Evolutionary conservation across 2,329 filamentous ascomycete genomes (phyloP).

Genomic region (Stagonosporopsis cucurbitacearum): DNA sequence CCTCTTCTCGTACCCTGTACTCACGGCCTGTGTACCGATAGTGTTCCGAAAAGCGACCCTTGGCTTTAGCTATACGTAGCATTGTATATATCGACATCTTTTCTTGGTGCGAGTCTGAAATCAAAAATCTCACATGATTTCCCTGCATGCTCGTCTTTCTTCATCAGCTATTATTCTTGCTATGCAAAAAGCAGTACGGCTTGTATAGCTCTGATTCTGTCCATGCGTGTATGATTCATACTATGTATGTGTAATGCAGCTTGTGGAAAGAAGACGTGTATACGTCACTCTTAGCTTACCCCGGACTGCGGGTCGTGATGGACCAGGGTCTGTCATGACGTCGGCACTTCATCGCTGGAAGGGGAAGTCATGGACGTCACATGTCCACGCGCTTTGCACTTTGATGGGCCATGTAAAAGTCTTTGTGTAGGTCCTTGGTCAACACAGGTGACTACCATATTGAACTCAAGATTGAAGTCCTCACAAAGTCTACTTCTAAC

Average conservation of each 20-base stretch:
- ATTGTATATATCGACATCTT: background rate
- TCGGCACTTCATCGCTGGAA: slow-evolving; percentile 14
- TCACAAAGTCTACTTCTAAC: too few relatives aligned
- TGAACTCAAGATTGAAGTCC: background rate
- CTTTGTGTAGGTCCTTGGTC: background rate
- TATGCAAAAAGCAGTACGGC: background rate
- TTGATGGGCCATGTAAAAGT: background rate
- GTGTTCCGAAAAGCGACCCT: slow-evolving; percentile 11
- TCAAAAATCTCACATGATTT: background rate
- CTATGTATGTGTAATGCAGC: too few relatives aligned
- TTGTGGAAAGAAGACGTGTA: background rate
- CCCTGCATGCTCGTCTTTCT: background rate
- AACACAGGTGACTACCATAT: background rate
- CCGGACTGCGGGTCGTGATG: slow-evolving; percentile 7
- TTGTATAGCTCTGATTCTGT: too few relatives aligned
- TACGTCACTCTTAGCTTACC: slow-evolving; percentile 6
- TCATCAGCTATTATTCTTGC: too few relatives aligned
- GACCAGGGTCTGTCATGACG: slow-evolving; percentile 31
- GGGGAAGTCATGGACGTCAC: slow-evolving; percentile 14
- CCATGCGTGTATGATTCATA: too few relatives aligned
- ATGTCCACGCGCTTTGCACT: slow-evolving; percentile 3
- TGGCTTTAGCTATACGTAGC: slow-evolving; percentile 6
- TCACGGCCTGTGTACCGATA: slow-evolving; percentile 25
- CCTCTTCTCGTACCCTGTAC: slow-evolving; percentile 8
- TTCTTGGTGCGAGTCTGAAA: background rate